These are phyloP conservation scores for Fragilaria crotonensis DNA, from an alignment of 108 stramenopile genomes.

Conservation along the genomic window DNA sequence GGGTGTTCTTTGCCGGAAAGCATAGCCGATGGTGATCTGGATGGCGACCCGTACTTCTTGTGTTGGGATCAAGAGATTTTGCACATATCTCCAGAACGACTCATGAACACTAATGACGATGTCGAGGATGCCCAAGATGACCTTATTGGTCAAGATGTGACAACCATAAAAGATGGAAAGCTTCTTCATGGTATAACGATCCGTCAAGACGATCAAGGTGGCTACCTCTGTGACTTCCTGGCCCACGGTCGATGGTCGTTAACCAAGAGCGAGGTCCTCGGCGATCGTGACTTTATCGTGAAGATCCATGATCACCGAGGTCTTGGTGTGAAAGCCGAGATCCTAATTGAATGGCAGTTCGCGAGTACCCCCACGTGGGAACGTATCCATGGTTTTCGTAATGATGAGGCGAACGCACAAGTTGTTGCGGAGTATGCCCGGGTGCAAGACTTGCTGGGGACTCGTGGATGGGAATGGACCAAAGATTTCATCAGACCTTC, in stretches of 20 bases:
- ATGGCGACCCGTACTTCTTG: conserved; percentile 30
- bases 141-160: neutral
- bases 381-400: neutral
- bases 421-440: conserved; percentile 4
- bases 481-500: neutral
- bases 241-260: neutral
- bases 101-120: conserved; percentile 18
- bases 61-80: conserved; percentile 21
- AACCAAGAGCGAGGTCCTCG: neutral
- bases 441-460: neutral
- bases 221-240: no score
- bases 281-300: neutral
- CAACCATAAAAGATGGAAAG: neutral
- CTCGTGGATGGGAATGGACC: neutral
- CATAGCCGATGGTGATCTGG: conserved; percentile 31
- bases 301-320: neutral
- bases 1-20: conserved; percentile 12
- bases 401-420: neutral
- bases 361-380: neutral
- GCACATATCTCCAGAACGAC: conserved; percentile 14
- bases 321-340: neutral
- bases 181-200: neutral
- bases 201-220: neutral
- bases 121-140: neutral
- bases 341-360: neutral